Evolutionary conservation across 2,329 filamentous ascomycete species (phyloP).

Genomic region (Podosphaera fusca): DNA sequence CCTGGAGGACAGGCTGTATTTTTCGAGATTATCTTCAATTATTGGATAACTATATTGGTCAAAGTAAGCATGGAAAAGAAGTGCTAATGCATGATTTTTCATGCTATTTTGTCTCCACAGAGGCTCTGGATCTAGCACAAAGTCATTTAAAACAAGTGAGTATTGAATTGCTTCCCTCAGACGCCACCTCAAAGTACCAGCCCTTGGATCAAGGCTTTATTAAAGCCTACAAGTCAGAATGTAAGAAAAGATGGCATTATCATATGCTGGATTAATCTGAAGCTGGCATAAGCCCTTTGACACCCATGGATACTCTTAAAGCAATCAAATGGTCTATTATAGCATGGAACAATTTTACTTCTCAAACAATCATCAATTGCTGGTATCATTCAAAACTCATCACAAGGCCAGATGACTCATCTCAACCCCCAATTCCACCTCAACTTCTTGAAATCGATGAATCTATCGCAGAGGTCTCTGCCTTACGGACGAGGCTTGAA

Average conservation of each 20-base stretch:
- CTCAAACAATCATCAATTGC: neutral
- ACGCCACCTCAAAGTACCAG: neutral
- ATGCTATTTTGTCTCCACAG: neutral
- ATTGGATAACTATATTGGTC: neutral
- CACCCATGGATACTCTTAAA: neutral
- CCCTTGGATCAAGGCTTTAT: slow-evolving; percentile 1
- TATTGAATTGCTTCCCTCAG: neutral
- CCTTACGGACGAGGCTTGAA: no score
- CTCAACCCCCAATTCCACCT: no score
- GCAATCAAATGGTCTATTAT: neutral
- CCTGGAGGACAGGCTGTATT: slow-evolving; percentile 1
- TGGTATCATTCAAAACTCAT: neutral
- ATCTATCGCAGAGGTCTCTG: no score
- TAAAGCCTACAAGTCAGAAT: neutral
- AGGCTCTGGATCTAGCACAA: neutral
- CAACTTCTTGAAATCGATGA: no score
- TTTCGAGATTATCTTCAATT: neutral
- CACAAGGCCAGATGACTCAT: no score
- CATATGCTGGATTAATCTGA: neutral
- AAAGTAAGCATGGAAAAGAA: neutral
- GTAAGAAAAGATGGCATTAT: neutral
- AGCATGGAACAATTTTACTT: neutral
- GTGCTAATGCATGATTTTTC: slow-evolving; percentile 1
- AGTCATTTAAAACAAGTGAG: neutral
- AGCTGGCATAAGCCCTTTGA: neutral